These are phyloP conservation scores for Chlamydomonas schloesseri DNA, from an alignment of 139 green algal genomes.

Conservation along the genomic window DNA sequence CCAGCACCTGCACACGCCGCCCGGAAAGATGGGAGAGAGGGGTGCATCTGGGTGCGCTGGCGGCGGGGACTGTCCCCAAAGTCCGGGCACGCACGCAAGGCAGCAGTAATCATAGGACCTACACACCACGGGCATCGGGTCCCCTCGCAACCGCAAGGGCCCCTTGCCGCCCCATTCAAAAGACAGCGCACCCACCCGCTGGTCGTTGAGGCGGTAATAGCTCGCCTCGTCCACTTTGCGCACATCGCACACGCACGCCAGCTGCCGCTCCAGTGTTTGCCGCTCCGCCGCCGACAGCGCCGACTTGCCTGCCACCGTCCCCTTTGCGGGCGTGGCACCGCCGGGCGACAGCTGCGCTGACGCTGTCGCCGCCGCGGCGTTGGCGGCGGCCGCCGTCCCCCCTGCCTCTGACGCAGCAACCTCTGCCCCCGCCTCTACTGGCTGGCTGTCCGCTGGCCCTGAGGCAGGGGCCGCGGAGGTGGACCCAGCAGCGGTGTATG, in stretches of 20 bases:
- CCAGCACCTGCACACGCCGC: conserved; percentile 15
- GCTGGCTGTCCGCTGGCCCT: neutral
- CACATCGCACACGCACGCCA: conserved; percentile 34
- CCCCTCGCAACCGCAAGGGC: no score
- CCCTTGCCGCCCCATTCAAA: neutral
- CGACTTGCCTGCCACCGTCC: no score
- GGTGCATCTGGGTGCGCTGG: no score
- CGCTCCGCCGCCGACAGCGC: no score
- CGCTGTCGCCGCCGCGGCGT: neutral
- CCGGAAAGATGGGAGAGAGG: neutral
- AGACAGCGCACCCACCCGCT: conserved; percentile 19
- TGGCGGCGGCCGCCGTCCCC: no score
- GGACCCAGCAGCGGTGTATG: neutral
- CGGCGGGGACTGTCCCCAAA: no score
- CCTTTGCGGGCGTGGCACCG: neutral
- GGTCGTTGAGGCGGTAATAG: conserved; percentile 40
- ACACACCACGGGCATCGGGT: neutral
- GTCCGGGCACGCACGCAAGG: no score
- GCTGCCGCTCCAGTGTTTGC: neutral
- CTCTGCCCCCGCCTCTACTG: neutral
- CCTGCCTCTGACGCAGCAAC: no score
- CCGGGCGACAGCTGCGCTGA: neutral
- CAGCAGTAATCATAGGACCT: no score
- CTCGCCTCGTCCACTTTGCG: neutral
- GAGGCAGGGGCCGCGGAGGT: neutral